Base-by-base conservation (phyloP, 257 asterid genomes). In the Rauvolfia tetraphylla region DNA sequence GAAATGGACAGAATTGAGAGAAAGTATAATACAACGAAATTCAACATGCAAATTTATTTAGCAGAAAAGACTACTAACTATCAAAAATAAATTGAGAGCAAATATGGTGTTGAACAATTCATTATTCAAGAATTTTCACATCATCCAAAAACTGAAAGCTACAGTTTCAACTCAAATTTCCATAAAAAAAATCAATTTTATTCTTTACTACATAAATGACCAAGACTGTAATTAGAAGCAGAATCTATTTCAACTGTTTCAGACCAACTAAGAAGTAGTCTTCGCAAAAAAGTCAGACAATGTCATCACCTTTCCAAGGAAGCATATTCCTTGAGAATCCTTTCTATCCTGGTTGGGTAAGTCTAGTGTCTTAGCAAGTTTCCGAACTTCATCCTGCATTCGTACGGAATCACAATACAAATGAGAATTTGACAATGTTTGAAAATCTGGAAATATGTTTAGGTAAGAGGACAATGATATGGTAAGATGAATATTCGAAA, bases 271-370 rank as follows among this genome's bases (percentile, higher is more conserved):
- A 59, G 1, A 27, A 59, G 31, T 59, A 59, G 38, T 12, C 38
- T 27, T 27, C 34, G 7, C 65, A 15, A 8, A 58, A 58, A 7
- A 4, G 29, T 59, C 41, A 29, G 76, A 67, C 68, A 75, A 51
- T 29, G 74, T 36, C 61, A 69, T 82, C 12, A 95, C 96, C 97
- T 95, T 93, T 76, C 99, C 99, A 51, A 93, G 96, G 85, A 95
- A 95, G 85, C 99, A 93, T 89, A 93, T 93, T 80, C 99, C 99
- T 83, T 95, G 99, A 53, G 99, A 95, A 90, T 93, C 99, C 87
- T 91, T 95, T 80, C 99, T 87, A 62, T 90, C 96, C 82, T 88
- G 95, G 86, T 95, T 93, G 34, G 99, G 96, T 34, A 95, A 84
- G 75, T 85, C 88, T 78, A 95, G 89, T 66, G 72, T 78, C 82